phyloP scores from a whole-genome alignment of 306 rosid species.

The Phaseolus lunatus region DNA sequence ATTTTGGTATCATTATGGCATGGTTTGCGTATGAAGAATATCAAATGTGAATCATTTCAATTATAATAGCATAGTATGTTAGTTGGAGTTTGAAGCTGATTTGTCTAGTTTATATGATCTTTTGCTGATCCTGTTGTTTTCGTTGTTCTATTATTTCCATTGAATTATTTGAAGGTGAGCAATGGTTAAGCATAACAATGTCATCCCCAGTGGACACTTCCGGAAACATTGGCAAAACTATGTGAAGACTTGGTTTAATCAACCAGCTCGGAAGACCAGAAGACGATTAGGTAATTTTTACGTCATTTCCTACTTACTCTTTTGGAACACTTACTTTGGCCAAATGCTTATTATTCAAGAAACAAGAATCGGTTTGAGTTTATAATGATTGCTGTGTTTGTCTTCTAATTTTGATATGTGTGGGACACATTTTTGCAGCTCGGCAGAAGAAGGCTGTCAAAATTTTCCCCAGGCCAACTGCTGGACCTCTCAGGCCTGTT shows the following conservation, averaged over 20 bases:
- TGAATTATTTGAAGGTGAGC: slow-evolving; percentile 47
- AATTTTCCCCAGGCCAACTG: slow-evolving; percentile 64
- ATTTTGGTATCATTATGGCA: neutral
- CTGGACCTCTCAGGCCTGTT: slow-evolving; percentile 63
- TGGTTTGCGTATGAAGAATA: neutral
- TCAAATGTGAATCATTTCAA: neutral
- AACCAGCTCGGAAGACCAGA: slow-evolving; percentile 66
- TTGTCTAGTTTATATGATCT: neutral
- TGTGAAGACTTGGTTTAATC: slow-evolving; percentile 71
- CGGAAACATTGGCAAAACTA: slow-evolving; percentile 71
- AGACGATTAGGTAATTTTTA: slow-evolving; percentile 58
- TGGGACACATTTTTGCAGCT: slow-evolving; percentile 45
- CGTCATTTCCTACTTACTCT: neutral
- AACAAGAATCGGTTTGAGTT: neutral
- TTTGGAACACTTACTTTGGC: neutral
- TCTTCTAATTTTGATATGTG: neutral
- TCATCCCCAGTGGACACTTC: slow-evolving; percentile 67
- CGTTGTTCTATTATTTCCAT: neutral
- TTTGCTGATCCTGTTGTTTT: neutral
- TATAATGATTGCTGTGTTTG: neutral
- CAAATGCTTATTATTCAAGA: neutral
- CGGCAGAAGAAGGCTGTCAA: slow-evolving; percentile 72
- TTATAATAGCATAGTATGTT: neutral
- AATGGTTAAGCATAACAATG: slow-evolving; percentile 75
- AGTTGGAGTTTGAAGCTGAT: slow-evolving; percentile 2